These are phyloP conservation scores for Basipetospora chlamydospora DNA, from an alignment of 2,329 filamentous ascomycete genomes.

Conservation along the genomic window DNA sequence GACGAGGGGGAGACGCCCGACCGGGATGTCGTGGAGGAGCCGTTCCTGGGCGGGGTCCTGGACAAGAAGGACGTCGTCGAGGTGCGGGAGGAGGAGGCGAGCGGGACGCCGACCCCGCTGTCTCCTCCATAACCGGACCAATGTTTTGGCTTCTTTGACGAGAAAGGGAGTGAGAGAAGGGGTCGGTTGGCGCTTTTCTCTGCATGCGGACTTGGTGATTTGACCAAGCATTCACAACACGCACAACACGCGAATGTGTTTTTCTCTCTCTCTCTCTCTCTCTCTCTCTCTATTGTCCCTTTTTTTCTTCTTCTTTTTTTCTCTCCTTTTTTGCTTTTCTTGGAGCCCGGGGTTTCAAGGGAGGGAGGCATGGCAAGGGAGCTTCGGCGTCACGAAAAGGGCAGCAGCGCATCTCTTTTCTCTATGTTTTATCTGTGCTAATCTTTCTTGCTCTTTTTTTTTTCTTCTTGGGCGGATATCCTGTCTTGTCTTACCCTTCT, in stretches of 20 bases:
- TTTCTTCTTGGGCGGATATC: background rate
- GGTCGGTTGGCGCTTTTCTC: background rate
- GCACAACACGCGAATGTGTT: too few relatives aligned
- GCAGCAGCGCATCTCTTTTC: too few relatives aligned
- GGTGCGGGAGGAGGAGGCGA: background rate
- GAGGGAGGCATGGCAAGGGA: too few relatives aligned
- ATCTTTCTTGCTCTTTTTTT: slow-evolving; percentile 3
- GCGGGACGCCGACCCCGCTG: too few relatives aligned
- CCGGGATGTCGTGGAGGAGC: background rate
- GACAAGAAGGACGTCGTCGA: background rate
- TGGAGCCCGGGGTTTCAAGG: background rate
- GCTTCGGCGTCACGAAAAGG: too few relatives aligned
- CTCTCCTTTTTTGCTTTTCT: slow-evolving; percentile 5
- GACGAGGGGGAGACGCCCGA: background rate
- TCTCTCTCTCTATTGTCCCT: slow-evolving; percentile 8
- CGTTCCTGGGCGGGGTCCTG: background rate
- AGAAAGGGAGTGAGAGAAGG: too few relatives aligned
- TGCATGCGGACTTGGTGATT: background rate
- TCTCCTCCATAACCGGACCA: too few relatives aligned
- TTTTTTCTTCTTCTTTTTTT: slow-evolving; percentile 8
- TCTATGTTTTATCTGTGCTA: background rate
- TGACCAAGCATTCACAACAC: too few relatives aligned
- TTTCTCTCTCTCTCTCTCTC: background rate
- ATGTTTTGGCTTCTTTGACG: too few relatives aligned
- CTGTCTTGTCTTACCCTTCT: slow-evolving; percentile 2